Base-by-base conservation (phyloP, 352 stramenopile genomes). In the Phytopythium litorale region DNA sequence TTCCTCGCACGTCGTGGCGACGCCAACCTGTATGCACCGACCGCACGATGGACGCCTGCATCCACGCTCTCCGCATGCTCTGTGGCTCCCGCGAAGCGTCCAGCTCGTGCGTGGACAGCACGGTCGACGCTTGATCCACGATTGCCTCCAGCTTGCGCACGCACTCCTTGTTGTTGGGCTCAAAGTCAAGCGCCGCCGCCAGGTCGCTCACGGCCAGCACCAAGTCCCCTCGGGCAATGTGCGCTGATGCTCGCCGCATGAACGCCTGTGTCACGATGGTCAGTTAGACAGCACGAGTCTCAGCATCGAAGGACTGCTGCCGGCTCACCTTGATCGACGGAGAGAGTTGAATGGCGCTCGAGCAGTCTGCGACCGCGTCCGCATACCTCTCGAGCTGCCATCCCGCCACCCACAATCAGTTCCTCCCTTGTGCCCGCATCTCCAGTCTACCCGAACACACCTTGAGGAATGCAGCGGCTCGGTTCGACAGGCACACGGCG, bases 381-480 rank as follows among this genome's bases (percentile, higher is more conserved):
- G 79, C 58, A 50, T 75, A 87, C 16, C 71, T 46, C 4, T 74
- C 62, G 6, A 85, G 57, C 78, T 88, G 46, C 43, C 16, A 59
- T 30, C 23, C 52, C 35, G 12, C 48, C 51, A 68, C 46, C 63
- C 30, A 48, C 23, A 46, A 45, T 13, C 25, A 59, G 35, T 46
- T 15, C 19, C 46, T 33, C 21, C 46, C 21, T 9, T 7, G 12
- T 25, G n/a, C 13, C 45, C 40, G 35, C 19, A 28, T 7, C 28
- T 46, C 32, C n/a, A 33, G 6, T 15, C 43, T 15, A 35, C 12
- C 32, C 11, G 13, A 37, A n/a, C 60, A 12, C 33, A 87, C 81
- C 69, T 91, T 88, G 18, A 92, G 62, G 38, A 79, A 75, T 9
- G 77, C 78, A 25, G 80, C 80, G 37, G 82, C 82, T 63, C 82